These are phyloP conservation scores for Xylaria scruposa DNA, from an alignment of 495 filamentous ascomycete species.

Conservation along the genomic window DNA sequence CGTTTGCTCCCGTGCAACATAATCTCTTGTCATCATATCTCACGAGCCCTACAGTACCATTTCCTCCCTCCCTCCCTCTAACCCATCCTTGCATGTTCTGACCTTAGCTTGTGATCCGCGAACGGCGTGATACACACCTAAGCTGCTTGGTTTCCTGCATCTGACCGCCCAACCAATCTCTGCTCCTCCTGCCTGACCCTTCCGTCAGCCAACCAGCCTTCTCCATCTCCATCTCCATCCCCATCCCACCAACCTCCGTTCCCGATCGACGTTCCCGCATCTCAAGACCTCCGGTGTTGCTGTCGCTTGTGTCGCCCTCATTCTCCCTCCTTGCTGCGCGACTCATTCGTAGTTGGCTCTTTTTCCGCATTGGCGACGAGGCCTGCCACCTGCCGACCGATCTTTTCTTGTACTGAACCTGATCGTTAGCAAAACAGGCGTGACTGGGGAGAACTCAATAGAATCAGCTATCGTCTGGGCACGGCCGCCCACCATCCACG, in stretches of 20 bases:
- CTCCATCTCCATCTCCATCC: slow-evolving; percentile 28
- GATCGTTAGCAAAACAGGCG: background rate
- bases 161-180: slow-evolving; percentile 40
- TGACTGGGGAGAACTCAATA: background rate
- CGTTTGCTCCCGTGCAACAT: slow-evolving; percentile 15
- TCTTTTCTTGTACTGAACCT: background rate
- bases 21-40: slow-evolving; percentile 4
- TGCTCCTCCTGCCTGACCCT: slow-evolving; percentile 35
- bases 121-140: slow-evolving; percentile 30
- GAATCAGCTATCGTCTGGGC: slow-evolving; percentile 22
- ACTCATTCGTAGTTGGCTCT: background rate
- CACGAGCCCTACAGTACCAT: slow-evolving; percentile 1
- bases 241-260: slow-evolving; percentile 15
- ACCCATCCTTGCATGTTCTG: slow-evolving; percentile 25
- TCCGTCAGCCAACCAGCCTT: slow-evolving; percentile 39
- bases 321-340: slow-evolving; percentile 15
- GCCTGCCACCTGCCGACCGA: background rate
- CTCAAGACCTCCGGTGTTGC: slow-evolving; percentile 7
- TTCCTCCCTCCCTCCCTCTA: background rate
- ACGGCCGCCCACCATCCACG: slow-evolving; percentile 27
- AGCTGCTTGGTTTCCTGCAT: slow-evolving; percentile 41
- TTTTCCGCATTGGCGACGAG: background rate
- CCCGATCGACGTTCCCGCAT: slow-evolving; percentile 26
- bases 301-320: slow-evolving; percentile 8
- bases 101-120: slow-evolving; percentile 27